Base-by-base conservation (phyloP, 179 eudicot species). In the Drosera spatulata region DNA sequence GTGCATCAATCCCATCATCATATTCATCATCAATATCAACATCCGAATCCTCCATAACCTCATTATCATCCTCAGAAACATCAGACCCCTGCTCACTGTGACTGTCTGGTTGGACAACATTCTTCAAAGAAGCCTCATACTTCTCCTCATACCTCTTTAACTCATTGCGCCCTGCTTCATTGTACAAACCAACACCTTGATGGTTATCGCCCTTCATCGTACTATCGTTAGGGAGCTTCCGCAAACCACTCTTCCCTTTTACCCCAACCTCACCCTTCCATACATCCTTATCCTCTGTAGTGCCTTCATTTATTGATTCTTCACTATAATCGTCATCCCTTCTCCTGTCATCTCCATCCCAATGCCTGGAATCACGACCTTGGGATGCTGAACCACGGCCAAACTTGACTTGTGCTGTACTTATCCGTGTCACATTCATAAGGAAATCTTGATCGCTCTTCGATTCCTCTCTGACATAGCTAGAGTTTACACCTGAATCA, bases 331-430 rank as follows among this genome's bases (percentile, higher is more conserved):
- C 97, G 14, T 77, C 94, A 79, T 86, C 99, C 73, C 97, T 86
- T 74, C 94, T 86, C 76, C 99, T 80, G 71, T 93, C 99, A 77
- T 93, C 99, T 62, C 72, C 73, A 73, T 93, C 97, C 99, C 99
- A 93, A 71, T 93, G 75, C 64, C 97, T 75, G 62, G 99, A 93
- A 77, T 90, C 99, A 61, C 90, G 79, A 10, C 85, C 97, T 71
- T 79, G 86, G 44, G 77, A 56, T 8, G 71, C 65, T 58, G 95
- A 86, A 52, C 88, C 94, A 62, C 66, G 88, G 47, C 99, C 99
- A 79, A 90, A 90, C 61, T 80, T 61, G 40, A 82, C 82, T 67
- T 71, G 71, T 2, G 77, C 40, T 22, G 61, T 74, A 56, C 78
- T 59, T 45, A 75, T 75, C 57, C 87, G 70, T 33, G 97, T 85